Evolutionary conservation across 192 early-diverging fungal genomes (phyloP).

Genomic region (Coemansia biformis): DNA sequence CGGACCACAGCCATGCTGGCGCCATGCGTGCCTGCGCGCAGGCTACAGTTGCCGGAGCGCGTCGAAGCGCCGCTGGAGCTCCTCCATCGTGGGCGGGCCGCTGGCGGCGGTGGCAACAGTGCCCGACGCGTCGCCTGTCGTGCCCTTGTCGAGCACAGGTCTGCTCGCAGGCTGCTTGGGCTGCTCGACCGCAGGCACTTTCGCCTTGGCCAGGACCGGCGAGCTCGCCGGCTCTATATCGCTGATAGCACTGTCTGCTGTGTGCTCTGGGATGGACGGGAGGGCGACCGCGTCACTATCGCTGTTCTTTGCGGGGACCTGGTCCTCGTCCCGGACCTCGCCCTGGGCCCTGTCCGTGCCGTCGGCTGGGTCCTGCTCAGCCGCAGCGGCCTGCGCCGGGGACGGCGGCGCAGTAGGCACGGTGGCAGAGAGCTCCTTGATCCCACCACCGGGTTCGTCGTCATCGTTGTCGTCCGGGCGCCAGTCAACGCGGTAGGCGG

Average conservation of each 20-base stretch:
- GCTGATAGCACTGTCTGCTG: no score
- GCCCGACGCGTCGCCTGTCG: no score
- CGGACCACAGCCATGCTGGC: no score
- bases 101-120: slow-evolving; percentile 26
- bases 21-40: not conserved
- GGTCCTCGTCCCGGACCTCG: no score
- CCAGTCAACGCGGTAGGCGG: slow-evolving; percentile 71
- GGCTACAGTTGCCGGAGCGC: slow-evolving; percentile 57
- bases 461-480: slow-evolving; percentile 47
- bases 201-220: no score
- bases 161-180: not conserved
- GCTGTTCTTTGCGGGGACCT: not conserved
- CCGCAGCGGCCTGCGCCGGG: no score
- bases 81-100: slow-evolving; percentile 64
- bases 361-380: no score
- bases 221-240: no score
- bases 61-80: slow-evolving; percentile 68
- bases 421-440: slow-evolving; percentile 8
- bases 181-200: no score
- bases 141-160: not conserved
- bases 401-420: slow-evolving; percentile 1
- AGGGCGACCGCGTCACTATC: no score
- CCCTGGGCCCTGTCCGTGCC: no score
- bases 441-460: slow-evolving; percentile 13
- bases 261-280: no score